Conservation (phyloP, 2,329 filamentous ascomycete species). For the Diaporthe helianthi region DNA sequence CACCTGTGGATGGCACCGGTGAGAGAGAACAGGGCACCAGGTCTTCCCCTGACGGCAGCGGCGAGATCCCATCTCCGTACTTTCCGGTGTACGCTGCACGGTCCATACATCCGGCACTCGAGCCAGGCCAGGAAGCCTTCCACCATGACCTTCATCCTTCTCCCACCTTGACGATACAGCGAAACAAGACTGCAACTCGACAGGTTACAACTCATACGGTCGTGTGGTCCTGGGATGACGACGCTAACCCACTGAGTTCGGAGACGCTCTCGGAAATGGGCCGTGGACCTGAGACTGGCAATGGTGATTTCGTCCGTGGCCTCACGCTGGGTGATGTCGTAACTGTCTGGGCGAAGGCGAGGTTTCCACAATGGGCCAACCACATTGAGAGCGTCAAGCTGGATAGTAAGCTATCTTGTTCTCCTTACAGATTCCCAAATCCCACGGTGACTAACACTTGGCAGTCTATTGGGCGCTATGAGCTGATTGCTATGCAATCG, state of each 20-base stretch:
- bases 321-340: slow-evolving; percentile 67
- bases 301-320: slow-evolving; percentile 62
- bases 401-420: slow-evolving; percentile 41
- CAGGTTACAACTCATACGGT: slow-evolving; percentile 52
- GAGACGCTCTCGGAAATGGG: slow-evolving; percentile 51
- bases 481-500: slow-evolving; percentile 24
- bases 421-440: neutral
- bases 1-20: neutral
- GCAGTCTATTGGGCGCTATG: slow-evolving; percentile 63
- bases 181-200: slow-evolving; percentile 49
- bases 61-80: slow-evolving; percentile 20
- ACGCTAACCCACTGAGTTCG: slow-evolving; percentile 51
- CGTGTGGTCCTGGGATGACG: slow-evolving; percentile 61
- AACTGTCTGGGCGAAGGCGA: slow-evolving; percentile 66
- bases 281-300: slow-evolving; percentile 57
- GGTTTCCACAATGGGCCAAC: slow-evolving; percentile 63
- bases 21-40: slow-evolving; percentile 16
- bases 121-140: slow-evolving; percentile 41
- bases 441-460: neutral
- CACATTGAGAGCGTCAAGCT: slow-evolving; percentile 56
- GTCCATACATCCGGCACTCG: slow-evolving; percentile 28
- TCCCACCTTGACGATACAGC: slow-evolving; percentile 54
- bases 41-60: neutral
- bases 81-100: slow-evolving; percentile 41
- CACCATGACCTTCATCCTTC: slow-evolving; percentile 47